Conservation (phyloP, 805 yeast species). For the Maudiozyma serrabonitensis region DNA sequence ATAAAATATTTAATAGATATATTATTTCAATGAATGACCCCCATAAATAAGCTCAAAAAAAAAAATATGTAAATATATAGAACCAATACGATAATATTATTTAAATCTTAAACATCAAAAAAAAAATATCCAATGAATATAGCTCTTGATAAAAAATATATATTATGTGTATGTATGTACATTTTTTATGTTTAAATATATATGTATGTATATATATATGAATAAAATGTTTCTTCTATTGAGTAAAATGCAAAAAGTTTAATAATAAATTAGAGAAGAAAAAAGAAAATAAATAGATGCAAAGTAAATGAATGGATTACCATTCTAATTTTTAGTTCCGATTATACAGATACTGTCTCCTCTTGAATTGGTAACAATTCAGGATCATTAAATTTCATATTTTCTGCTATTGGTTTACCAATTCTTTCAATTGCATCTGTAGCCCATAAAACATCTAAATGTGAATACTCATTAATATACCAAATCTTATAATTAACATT, state of each 20-base stretch:
- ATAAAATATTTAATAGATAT: too few relatives aligned
- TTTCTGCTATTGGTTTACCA: conserved; percentile 40
- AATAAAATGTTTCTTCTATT: neutral
- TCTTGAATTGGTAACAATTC: neutral
- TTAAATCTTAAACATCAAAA: neutral
- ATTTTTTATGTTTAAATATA: too few relatives aligned
- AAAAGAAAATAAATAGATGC: too few relatives aligned
- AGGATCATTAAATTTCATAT: conserved; percentile 14
- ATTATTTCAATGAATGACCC: too few relatives aligned
- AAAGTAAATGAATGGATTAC: neutral
- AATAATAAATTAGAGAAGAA: too few relatives aligned
- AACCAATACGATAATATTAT: neutral
- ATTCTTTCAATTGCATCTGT: conserved; percentile 56
- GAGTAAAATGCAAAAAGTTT: neutral
- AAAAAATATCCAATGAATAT: neutral
- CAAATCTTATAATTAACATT: conserved; percentile 22
- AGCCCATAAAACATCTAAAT: conserved; percentile 93
- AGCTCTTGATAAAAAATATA: too few relatives aligned
- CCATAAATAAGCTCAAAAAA: too few relatives aligned
- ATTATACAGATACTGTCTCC: neutral
- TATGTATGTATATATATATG: neutral
- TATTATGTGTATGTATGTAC: neutral
- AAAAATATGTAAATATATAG: too few relatives aligned
- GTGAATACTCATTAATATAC: conserved; percentile 57
- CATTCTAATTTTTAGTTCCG: neutral